Base-by-base conservation (phyloP, 2,329 filamentous ascomycete species). In the Eurotiales sp. region DNA sequence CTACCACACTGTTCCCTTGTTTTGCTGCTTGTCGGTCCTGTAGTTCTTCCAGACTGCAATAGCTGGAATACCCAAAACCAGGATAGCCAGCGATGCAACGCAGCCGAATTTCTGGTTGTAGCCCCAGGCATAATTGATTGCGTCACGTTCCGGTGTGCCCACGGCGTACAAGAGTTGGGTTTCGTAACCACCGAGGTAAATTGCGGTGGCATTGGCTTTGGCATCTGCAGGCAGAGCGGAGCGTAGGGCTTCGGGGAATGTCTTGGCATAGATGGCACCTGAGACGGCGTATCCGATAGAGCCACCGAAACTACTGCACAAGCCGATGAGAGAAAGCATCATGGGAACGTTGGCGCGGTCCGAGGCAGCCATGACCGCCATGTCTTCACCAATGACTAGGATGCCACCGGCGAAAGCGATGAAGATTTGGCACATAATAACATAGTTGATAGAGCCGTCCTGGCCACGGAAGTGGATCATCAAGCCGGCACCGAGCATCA, bases 391-490 rank as follows among this genome's bases (percentile, higher is more conserved):
- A 54, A 82, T 74, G 23, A 82, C 74, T 10, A 81, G 69, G 21
- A 77, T 78, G 48, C 76, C 76, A 11, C 78, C 79, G 11, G 72
- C 73, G 53, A 80, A 70, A 15, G 79, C 78, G 49, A 81, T 77
- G 56, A 82, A 74, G 51, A 82, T 74, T 58, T 81, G 78, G 53
- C 75, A 78, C 73, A 80, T 76, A 51, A 81, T 65, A 8, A 82
- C 61, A 63, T 76, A 80, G 29, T 74, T 69, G 21, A 81, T 72
- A 21, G 71, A 64, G 10, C 72, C 66, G 27, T 73, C 67, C 3
- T 76, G 69, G 40, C 75, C 71, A 11, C 79, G 77, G 69, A 81
- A 82, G 41, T 78, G 64, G 53, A 82, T 77, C 77, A 82, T 79
- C 8, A 82, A 66, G 0, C 77, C 78, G 0, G 76, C 71, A 1